Base-by-base conservation (phyloP, 768 basidiomycete species). In the Agaricus blazei region DNA sequence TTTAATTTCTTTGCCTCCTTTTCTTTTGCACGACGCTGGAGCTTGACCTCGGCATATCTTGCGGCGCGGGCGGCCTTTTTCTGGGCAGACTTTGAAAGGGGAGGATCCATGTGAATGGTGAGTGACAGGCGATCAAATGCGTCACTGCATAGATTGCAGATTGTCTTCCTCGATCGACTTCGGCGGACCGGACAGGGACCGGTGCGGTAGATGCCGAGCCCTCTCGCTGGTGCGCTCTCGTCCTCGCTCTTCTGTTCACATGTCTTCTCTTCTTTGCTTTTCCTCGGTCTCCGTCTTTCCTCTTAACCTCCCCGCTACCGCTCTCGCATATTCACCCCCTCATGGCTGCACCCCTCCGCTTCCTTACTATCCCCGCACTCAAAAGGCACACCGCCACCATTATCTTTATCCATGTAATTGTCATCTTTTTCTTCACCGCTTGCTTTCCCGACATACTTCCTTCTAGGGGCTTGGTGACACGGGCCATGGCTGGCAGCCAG, bases 401-500 rank as follows among this genome's bases (percentile, higher is more conserved):
- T 59, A 87, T 96, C 63, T 93, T 96, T 68, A 72, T 93, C 40
- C 94, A 97, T 78, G 93, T 93, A 67, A 63, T 88, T 44, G 56
- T 45, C 52, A 9, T 48, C 52, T 47, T 27, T 14, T 48, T 54
- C 48, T 26, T 14, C 38, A 7, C 40, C 2, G 7, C 40, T 15
- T 15, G 12, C 12, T 12, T 8, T 15, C 40, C 19, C n/a, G n/a
- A 60, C 47, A 54, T 48, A 11, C 47, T 19, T 42, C 57, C 19
- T 19, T 19, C 38, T 63, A 91, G 88, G 88, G 90, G 28, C 73
- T 92, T 41, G 90, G 90, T 23, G 87, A 90, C 62, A 76, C 80
- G 50, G 89, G 88, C 3, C 64, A 77, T 60, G 91, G 92, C 29
- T 91, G 88, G 90, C 71, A 82, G 59, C 85, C 86, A 9, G 82